These are phyloP conservation scores for Phytophthora palmivora DNA, from an alignment of 352 stramenopile genomes.

Conservation along the genomic window DNA sequence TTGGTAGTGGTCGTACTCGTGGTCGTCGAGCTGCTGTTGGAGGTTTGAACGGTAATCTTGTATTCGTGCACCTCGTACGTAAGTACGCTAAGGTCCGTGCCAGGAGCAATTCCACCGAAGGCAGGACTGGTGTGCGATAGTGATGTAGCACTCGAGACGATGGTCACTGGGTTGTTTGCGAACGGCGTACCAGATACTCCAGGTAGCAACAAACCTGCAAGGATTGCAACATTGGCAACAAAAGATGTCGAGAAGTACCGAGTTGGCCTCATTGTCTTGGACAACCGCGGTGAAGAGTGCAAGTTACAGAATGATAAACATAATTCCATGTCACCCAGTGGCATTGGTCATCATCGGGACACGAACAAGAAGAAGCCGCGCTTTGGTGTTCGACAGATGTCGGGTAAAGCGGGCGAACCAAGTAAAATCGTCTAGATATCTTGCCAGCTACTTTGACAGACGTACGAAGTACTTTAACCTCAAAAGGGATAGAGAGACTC, in stretches of 20 bases:
- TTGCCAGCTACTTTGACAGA: constrained; percentile 3
- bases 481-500: constrained; percentile 2
- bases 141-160: constrained; percentile 23
- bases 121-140: constrained; percentile 41
- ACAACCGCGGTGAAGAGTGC: constrained; percentile 19
- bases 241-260: constrained; percentile 14
- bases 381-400: constrained; percentile 36
- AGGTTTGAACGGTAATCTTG: constrained; percentile 23
- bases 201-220: constrained; percentile 19
- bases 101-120: constrained; percentile 29
- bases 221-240: constrained; percentile 11
- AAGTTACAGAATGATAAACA: constrained; percentile 25
- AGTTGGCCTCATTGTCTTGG: constrained; percentile 27
- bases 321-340: constrained; percentile 1
- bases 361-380: constrained; percentile 16
- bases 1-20: constrained; percentile 18
- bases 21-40: constrained; percentile 21
- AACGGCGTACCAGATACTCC: constrained; percentile 28
- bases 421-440: constrained; percentile 14
- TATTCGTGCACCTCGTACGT: constrained; percentile 34
- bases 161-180: constrained; percentile 46
- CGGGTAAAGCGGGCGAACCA: background rate
- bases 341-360: constrained; percentile 2
- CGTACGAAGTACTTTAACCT: background rate
- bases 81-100: constrained; percentile 9